Conservation (phyloP, 495 filamentous ascomycete species). For the Penicillium waksmanii region DNA sequence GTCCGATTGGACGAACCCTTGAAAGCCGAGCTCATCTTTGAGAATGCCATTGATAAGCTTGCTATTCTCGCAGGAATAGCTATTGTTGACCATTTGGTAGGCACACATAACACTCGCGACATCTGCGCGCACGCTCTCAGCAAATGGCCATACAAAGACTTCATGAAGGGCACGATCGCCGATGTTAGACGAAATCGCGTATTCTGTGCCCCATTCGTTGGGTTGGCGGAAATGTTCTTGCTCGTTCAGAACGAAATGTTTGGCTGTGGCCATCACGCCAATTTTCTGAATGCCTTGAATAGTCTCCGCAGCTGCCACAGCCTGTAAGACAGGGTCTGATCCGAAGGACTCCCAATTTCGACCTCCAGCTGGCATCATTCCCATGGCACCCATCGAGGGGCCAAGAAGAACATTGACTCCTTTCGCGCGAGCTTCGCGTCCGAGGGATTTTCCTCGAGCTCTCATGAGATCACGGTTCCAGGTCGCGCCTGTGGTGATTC, state of each 20-base stretch:
- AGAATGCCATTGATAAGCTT: slow-evolving; percentile 91
- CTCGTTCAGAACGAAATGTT: slow-evolving; percentile 83
- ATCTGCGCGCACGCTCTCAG: slow-evolving; percentile 81
- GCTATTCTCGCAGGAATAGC: slow-evolving; percentile 88
- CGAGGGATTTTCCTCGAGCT: slow-evolving; percentile 68
- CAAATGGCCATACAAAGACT: slow-evolving; percentile 90
- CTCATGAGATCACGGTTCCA: slow-evolving; percentile 86
- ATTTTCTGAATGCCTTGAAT: slow-evolving; percentile 78
- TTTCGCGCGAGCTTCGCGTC: slow-evolving; percentile 67
- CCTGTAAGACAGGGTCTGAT: slow-evolving; percentile 75
- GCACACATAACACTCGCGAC: slow-evolving; percentile 88
- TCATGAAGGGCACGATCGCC: slow-evolving; percentile 83
- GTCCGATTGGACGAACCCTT: slow-evolving; percentile 91
- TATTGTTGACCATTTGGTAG: slow-evolving; percentile 91
- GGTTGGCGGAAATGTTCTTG: slow-evolving; percentile 85
- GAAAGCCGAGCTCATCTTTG: slow-evolving; percentile 93
- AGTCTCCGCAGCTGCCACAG: slow-evolving; percentile 67
- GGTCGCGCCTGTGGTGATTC: slow-evolving; percentile 81
- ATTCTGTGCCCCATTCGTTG: slow-evolving; percentile 73
- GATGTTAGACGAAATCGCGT: slow-evolving; percentile 79
- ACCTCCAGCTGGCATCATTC: slow-evolving; percentile 82
- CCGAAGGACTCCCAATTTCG: slow-evolving; percentile 92
- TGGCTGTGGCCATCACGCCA: slow-evolving; percentile 82
- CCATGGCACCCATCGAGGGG: slow-evolving; percentile 75
- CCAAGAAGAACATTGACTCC: slow-evolving; percentile 80